Conservation (phyloP, 768 basidiomycete genomes). For the Boletus huronensis region DNA sequence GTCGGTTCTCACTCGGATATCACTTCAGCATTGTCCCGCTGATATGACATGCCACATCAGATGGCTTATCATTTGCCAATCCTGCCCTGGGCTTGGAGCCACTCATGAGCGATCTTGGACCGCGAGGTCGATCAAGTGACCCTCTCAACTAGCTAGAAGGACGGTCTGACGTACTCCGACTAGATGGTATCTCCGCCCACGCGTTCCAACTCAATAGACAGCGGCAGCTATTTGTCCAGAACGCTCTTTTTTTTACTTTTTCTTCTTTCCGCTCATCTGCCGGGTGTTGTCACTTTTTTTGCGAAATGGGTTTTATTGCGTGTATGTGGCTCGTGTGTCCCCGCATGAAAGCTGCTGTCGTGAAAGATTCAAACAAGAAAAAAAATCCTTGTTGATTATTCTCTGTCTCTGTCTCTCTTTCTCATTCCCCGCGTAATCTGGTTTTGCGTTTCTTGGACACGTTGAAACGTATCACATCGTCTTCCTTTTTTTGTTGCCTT, state of each 20-base stretch:
- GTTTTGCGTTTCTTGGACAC: neutral
- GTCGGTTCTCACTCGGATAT: neutral
- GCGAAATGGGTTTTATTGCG: constrained; percentile 7
- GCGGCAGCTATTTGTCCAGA: neutral
- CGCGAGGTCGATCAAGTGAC: neutral
- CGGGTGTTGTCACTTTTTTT: neutral
- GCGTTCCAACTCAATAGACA: constrained; percentile 8
- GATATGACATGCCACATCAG: neutral
- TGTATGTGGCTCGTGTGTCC: neutral
- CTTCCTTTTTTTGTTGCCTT: neutral
- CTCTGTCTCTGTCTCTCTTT: neutral
- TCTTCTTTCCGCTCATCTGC: neutral
- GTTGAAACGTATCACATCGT: neutral
- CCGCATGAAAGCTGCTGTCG: neutral
- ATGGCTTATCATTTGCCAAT: constrained; percentile 11
- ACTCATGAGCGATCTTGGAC: constrained; percentile 1
- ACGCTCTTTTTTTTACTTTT: neutral
- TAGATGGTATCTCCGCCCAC: constrained; percentile 1
- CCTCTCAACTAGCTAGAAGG: neutral
- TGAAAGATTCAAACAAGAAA: neutral
- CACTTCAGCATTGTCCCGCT: neutral
- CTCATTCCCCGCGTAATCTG: neutral
- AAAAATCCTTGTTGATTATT: neutral
- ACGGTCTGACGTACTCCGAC: neutral
- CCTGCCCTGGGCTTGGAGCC: neutral